These are phyloP conservation scores for Fusarium temperatum DNA, from an alignment of 2,329 filamentous ascomycete genomes.

Conservation along the genomic window DNA sequence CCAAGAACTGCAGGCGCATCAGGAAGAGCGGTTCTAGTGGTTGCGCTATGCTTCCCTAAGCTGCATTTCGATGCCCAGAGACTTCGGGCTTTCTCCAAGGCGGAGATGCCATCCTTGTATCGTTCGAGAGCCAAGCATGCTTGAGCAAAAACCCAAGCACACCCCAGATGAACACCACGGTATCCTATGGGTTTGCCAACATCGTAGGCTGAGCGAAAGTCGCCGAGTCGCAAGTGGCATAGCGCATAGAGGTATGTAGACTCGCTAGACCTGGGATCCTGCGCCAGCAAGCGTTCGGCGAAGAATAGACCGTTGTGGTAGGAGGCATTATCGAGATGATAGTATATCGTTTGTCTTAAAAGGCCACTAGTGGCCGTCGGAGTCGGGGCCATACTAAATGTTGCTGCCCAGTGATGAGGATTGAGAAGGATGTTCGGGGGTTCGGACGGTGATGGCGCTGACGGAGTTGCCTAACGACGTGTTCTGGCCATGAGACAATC, in stretches of 20 bases:
- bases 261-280: conserved; percentile 83
- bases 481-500: conserved; percentile 42
- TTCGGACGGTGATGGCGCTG: conserved; percentile 24
- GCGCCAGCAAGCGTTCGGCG: conserved; percentile 83
- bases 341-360: conserved; percentile 68
- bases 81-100: conserved; percentile 82
- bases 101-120: conserved; percentile 81
- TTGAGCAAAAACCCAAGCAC: conserved; percentile 91
- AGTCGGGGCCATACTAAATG: conserved; percentile 61
- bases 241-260: conserved; percentile 84
- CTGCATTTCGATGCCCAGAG: conserved; percentile 79
- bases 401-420: conserved; percentile 34
- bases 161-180: conserved; percentile 81
- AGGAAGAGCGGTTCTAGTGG: conserved; percentile 75
- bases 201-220: conserved; percentile 87
- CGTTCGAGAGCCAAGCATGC: conserved; percentile 82
- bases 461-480: conserved; percentile 36
- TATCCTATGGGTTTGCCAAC: conserved; percentile 76
- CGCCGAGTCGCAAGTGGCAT: conserved; percentile 83
- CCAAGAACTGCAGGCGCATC: conserved; percentile 87
- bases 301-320: conserved; percentile 93
- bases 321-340: conserved; percentile 88
- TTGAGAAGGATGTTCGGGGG: conserved; percentile 9
- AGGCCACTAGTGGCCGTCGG: conserved; percentile 60
- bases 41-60: conserved; percentile 85